Evolutionary conservation across 1,139 yeast species (phyloP).

Genomic region (Tardiomyces depauwii): DNA sequence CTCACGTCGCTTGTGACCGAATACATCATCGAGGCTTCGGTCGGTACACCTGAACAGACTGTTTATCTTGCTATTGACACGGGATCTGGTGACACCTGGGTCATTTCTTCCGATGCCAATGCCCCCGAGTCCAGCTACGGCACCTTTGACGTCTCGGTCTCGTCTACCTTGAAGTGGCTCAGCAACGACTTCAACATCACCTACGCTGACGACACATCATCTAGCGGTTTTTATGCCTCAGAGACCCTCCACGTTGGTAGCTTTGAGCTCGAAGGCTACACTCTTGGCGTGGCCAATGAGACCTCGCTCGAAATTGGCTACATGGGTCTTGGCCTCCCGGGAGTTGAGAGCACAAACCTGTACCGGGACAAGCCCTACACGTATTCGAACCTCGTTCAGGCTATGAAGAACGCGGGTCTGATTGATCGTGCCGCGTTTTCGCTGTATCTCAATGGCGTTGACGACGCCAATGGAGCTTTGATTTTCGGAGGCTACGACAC

Average conservation of each 20-base stretch:
- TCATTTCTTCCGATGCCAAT: neutral
- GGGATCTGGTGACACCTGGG: neutral
- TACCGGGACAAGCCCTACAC: neutral
- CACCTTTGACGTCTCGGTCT: conserved; percentile 29
- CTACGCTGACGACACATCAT: conserved; percentile 48
- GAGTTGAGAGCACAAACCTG: neutral
- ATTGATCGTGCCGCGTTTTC: conserved; percentile 30
- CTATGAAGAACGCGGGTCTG: neutral
- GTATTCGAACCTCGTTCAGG: neutral
- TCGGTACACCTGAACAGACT: neutral
- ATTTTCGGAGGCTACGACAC: conserved; percentile 48
- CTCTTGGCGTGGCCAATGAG: conserved; percentile 33
- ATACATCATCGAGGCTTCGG: neutral
- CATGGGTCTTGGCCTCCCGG: neutral
- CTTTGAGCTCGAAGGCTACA: conserved; percentile 31
- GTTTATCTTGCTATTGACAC: neutral
- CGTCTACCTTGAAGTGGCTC: conserved; percentile 30
- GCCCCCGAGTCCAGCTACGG: neutral
- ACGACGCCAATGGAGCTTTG: conserved; percentile 33
- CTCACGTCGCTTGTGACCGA: neutral
- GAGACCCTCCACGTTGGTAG: conserved; percentile 35
- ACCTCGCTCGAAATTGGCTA: neutral
- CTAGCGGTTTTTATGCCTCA: conserved; percentile 46
- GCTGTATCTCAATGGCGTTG: conserved; percentile 33
- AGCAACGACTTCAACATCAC: neutral